Evolutionary conservation across 495 filamentous ascomycete species (phyloP), one percentile per base, ranked within the genome.

Genomic region (Penicillium coprophilum): DNA sequence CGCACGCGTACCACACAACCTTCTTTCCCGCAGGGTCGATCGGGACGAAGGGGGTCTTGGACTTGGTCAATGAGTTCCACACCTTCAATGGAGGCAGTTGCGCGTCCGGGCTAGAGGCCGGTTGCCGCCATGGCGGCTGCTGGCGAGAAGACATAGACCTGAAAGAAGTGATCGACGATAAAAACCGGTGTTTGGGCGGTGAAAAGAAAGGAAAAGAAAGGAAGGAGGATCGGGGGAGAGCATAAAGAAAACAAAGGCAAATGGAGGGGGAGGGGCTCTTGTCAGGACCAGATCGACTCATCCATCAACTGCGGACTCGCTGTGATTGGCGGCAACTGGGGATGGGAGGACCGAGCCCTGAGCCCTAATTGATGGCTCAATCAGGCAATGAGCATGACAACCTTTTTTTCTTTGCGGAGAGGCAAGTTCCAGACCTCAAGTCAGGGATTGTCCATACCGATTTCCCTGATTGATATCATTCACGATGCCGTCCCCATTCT

Each of bases 1-100:
- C 91, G 75, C 91, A 96, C 41, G 83, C 87, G 73, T 96, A 96
- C 91, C 92, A 96, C 4, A 82, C 87, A 2, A 96, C 82, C 60
- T 87, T 87, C 52, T 83, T 87, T 1, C 77, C 80, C 11, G 72
- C 62, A 20, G 80, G 75, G 66, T 92, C 85, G 40, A 87, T 75
- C 10, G 92, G 92, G 23, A 89, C 74, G 61, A 96, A 96, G 3
- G 83, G 81, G 15, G 84, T 85, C 72, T 92, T 89, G 12, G 75
- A 71, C 52, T 86, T 81, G 43, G 86, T 87, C 51, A 96, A 75
- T 2, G 88, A 91, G 74, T 96, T 96, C 74, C 85, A 90, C 52
- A 77, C 64, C 56, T 74, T 76, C 49, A 80, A 55, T 11, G 71
- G 57, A 13, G 78, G 78, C 36, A 79, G 66, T 46, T 63, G 65